phyloP scores from a whole-genome alignment of 2,329 filamentous ascomycete species.

The Arthroderma sp. region DNA sequence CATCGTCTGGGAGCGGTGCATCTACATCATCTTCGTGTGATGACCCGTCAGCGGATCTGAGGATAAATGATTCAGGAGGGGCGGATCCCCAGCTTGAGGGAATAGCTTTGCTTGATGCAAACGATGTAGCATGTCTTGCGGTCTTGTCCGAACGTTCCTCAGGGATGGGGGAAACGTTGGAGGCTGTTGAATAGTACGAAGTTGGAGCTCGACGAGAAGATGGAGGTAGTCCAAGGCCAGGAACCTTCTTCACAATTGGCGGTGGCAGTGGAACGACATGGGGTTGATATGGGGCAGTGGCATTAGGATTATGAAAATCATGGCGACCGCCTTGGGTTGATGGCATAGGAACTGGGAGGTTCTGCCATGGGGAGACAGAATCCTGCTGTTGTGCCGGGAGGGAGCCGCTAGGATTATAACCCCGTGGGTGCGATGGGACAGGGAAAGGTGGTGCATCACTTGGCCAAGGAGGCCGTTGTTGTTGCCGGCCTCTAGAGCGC shows the following conservation, averaged over 20 bases:
- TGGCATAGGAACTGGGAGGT: too few species aligned
- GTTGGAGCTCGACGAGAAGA: slow-evolving; percentile 22
- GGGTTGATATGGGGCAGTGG: too few species aligned
- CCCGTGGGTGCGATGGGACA: neutral
- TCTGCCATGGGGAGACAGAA: too few species aligned
- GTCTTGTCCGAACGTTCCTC: slow-evolving; percentile 49
- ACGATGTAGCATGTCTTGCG: slow-evolving; percentile 47
- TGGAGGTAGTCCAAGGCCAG: slow-evolving; percentile 11
- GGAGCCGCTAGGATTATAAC: too few species aligned
- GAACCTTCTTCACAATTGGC: too few species aligned
- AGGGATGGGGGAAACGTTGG: slow-evolving; percentile 61
- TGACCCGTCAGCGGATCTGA: slow-evolving; percentile 3
- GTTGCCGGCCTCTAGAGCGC: slow-evolving; percentile 23
- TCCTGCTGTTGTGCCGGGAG: too few species aligned
- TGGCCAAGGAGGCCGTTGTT: slow-evolving; percentile 29
- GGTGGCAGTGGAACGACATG: too few species aligned
- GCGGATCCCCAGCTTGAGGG: slow-evolving; percentile 52
- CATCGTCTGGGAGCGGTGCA: slow-evolving; percentile 7
- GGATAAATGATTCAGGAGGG: slow-evolving; percentile 35
- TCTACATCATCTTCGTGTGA: slow-evolving; percentile 13
- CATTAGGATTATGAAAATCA: too few species aligned
- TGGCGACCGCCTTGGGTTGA: too few species aligned
- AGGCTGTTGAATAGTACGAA: slow-evolving; percentile 45
- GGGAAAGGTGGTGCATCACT: slow-evolving; percentile 6
- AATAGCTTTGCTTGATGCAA: slow-evolving; percentile 58